Evolutionary conservation across 441 rosid genomes (phyloP), one percentile per base, ranked within the genome.

Genomic region (Euphorbia corollata): DNA sequence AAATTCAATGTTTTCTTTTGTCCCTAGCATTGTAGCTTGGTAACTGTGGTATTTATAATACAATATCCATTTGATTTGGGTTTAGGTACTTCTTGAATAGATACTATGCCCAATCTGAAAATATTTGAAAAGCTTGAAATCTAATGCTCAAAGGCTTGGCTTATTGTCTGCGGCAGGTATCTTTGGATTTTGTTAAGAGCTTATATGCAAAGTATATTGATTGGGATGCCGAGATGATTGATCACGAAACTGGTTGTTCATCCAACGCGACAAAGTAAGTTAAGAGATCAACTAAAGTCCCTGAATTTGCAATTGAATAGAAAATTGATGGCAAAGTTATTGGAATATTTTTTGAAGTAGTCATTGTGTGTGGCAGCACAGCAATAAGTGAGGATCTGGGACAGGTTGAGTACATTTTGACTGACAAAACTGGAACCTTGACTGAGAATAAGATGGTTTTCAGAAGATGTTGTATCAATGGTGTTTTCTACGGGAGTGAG

Each of bases 301-400:
- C 22, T 73, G 66, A 18, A 27, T 51, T 64, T 63, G 65, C 59
- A 43, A 9, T 36, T 43, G 13, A 11, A 19, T 15, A n/a, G 36
- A n/a, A 43, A 16, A 16, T 50, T 50, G 54, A 50, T 6, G 4
- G 51, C 56, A 11, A 27, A 36, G 65, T 69, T 65, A 62, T 60
- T 61, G 54, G 50, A 59, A 23, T 41, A 50, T 66, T 62, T 73
- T 70, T 73, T 65, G 74, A 72, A 69, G 61, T 50, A 38, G 67
- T 76, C 76, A 70, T 79, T 87, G 65, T 80, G 70, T 83, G 85
- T 78, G 87, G 89, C 99, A 95, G 99, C 88, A 92, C 99, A 85
- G 98, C 99, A 83, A 92, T 95, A 77, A 95, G 99, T 74, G 99
- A 95, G 81, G 99, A 95, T 83, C 86, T 95, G 77, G 98, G 98